Base-by-base conservation (phyloP, 2,329 filamentous ascomycete species). In the Aspergillus puulaauensis region DNA sequence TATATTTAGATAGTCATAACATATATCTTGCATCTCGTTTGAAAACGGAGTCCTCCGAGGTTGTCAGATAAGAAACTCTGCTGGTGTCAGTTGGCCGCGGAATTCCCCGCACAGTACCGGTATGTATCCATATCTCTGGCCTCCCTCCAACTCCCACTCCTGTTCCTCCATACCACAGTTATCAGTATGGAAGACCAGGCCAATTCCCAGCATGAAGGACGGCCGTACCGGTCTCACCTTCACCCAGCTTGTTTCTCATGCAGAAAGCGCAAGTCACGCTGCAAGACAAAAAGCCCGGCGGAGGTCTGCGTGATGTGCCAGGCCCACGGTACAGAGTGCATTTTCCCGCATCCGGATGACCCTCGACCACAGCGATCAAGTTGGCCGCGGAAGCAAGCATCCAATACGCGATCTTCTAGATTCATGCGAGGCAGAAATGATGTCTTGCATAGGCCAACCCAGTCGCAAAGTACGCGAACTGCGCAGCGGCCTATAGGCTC, bases 211-310 rank as follows among this genome's bases (percentile, higher is more conserved):
- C 52, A 17, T 15, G 39, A 63, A 56, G 62, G 60, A 17, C 72
- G 82, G 21, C 82, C 82, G 3, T 84, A 84, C 64, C 74, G 82
- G 54, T 84, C 82, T 6, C 82, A 84, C 65, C 72, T 80, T 39
- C 77, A 77, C 33, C 82, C 82, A 8, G 82, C 82, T 1, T 85
- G 83, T 67, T 65, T 80, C 6, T 72, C 79, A 7, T 85, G 83
- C 61, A 76, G 82, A 24, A 76, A 76, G 50, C 77, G 83, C 47
- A 84, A 84, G 65, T 82, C 81, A 1, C 74, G 82, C 51, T 85
- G 82, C 64, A 80, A 79, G 50, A 77, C 79, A 12, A 78, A 80
- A 58, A 61, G 74, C 14, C 68, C 74, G 9, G 72, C 76, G 0
- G 64, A 73, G 14, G 68, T 71, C 6, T 85, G 83, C 61, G 66